These are phyloP conservation scores for Trichoderma asperelloides DNA, from an alignment of 495 filamentous ascomycete species.

Conservation along the genomic window DNA sequence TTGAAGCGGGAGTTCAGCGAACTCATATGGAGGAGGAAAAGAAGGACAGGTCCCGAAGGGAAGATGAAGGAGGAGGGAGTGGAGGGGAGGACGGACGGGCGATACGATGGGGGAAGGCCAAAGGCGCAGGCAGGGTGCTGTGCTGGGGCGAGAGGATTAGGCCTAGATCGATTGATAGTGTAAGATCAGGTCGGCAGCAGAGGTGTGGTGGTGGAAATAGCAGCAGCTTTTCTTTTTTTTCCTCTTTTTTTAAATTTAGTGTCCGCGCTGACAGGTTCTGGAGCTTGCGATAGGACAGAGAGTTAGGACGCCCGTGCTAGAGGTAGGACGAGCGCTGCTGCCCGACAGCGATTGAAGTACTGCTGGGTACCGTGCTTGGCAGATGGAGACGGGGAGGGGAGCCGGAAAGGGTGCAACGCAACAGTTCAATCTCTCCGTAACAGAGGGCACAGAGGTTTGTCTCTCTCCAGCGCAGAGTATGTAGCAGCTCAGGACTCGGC, in stretches of 20 bases:
- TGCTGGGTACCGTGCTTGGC: too few species aligned
- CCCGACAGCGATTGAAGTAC: too few species aligned
- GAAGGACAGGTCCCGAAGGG: constrained; percentile 16
- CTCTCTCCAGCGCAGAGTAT: too few species aligned
- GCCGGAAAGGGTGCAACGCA: too few species aligned
- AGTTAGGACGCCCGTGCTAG: too few species aligned
- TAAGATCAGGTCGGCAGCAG: neutral
- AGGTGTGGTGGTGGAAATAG: neutral
- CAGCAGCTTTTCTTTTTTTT: neutral
- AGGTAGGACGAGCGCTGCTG: too few species aligned
- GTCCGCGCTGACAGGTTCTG: neutral
- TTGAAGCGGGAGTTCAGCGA: constrained; percentile 54
- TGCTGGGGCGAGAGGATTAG: constrained; percentile 1
- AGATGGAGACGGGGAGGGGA: too few species aligned
- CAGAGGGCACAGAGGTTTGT: too few species aligned
- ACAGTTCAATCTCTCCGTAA: too few species aligned
- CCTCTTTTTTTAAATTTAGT: neutral
- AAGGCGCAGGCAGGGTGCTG: neutral
- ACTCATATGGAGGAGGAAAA: constrained; percentile 42
- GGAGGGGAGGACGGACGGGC: constrained; percentile 10
- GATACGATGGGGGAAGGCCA: constrained; percentile 9
- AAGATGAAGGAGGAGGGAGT: constrained; percentile 13
- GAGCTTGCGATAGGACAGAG: too few species aligned
- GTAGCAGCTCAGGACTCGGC: neutral
- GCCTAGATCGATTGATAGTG: neutral